These are phyloP conservation scores for Paramecium primaurelia DNA, from an alignment of 73 alveolate genomes.

Conservation along the genomic window DNA sequence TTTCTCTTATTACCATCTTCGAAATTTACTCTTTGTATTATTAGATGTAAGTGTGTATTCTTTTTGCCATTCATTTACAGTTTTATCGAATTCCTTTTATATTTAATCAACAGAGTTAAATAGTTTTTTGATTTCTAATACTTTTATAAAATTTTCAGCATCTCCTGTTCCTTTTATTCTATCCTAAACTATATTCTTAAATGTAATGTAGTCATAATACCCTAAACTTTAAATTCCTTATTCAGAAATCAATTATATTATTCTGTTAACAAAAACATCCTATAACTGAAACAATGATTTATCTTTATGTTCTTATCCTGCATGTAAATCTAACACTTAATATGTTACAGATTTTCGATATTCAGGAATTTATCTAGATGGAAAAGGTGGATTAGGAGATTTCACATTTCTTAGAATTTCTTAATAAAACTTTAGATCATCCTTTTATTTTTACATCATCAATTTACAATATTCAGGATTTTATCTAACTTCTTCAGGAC, in stretches of 20 bases:
- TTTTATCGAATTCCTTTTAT: neutral
- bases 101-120: neutral
- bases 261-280: constrained; percentile 27
- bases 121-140: neutral
- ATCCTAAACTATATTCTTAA: neutral
- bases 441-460: neutral
- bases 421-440: neutral
- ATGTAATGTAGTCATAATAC: neutral
- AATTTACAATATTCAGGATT: constrained; percentile 4
- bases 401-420: neutral
- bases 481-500: neutral
- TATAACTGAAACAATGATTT: neutral
- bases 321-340: neutral
- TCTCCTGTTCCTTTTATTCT: constrained; percentile 11
- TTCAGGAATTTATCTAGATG: neutral
- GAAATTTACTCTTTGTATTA: neutral
- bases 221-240: neutral
- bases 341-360: neutral
- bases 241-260: neutral
- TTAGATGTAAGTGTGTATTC: neutral
- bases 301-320: neutral
- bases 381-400: neutral
- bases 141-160: neutral
- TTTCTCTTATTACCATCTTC: neutral
- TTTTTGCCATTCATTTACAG: neutral